Percentiles rank a stretch among this genome's conserved stretches.
phyloP scores from a whole-genome alignment of 2,329 filamentous ascomycete species.

The Aspergillus sp. region DNA sequence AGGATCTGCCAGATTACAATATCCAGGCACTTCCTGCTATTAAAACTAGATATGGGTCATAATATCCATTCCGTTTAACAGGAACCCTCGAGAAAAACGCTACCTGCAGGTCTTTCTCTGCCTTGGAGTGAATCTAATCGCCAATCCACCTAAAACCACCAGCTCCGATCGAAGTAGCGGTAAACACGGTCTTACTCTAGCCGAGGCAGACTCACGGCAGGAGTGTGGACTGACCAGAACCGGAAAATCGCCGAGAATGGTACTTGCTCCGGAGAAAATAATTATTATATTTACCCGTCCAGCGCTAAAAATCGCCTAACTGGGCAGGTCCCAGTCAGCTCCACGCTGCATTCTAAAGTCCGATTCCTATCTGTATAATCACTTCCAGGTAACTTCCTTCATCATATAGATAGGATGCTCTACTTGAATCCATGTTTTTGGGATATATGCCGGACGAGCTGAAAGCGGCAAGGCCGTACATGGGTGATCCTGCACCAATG shows the following conservation, averaged over 20 bases:
- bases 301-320: background rate
- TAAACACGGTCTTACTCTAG: conserved; percentile 1
- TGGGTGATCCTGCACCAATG: background rate
- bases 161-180: too few relatives aligned
- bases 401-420: too few relatives aligned
- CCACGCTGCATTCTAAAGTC: background rate
- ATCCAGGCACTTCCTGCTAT: too few relatives aligned
- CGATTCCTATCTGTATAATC: too few relatives aligned
- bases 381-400: too few relatives aligned
- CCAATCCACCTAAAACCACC: background rate
- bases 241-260: background rate
- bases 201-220: background rate
- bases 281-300: background rate
- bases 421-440: too few relatives aligned
- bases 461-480: background rate
- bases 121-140: background rate
- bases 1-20: too few relatives aligned
- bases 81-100: too few relatives aligned
- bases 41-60: too few relatives aligned
- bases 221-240: background rate
- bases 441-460: background rate
- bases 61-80: too few relatives aligned
- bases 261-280: background rate
- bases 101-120: background rate
- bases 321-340: background rate